Conservation (phyloP, 371 early-diverging fungal species). For the Cokeromyces recurvatus region DNA sequence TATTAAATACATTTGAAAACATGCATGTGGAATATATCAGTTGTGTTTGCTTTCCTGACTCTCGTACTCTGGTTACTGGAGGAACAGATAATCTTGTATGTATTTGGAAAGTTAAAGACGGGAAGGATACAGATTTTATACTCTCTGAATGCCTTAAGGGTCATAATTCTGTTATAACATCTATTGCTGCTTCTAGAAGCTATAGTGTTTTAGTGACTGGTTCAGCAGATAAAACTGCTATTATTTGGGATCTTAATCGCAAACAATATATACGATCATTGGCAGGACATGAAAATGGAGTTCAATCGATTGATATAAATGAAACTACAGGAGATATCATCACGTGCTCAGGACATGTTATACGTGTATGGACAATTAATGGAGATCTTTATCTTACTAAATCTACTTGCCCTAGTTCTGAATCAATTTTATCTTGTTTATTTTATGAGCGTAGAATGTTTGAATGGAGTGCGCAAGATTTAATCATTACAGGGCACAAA, state of each 20-base stretch:
- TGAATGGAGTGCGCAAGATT: constrained; percentile 28
- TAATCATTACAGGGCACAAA: constrained; percentile 59
- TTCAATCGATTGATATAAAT: constrained; percentile 55
- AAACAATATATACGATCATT: constrained; percentile 62
- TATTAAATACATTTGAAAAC: constrained; percentile 64
- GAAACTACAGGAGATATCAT: constrained; percentile 68
- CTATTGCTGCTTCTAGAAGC: constrained; percentile 58
- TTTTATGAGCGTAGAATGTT: constrained; percentile 43
- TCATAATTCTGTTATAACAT: constrained; percentile 55
- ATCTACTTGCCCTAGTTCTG: constrained; percentile 50
- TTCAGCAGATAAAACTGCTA: constrained; percentile 65
- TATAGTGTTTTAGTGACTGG: constrained; percentile 69
- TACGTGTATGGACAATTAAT: constrained; percentile 71
- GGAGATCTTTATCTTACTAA: constrained; percentile 63
- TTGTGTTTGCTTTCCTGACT: constrained; percentile 60
- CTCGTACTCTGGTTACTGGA: constrained; percentile 67
- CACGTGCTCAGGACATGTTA: constrained; percentile 55
- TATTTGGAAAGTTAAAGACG: constrained; percentile 55
- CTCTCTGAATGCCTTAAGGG: constrained; percentile 63
- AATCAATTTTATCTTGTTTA: constrained; percentile 52
- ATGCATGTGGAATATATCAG: constrained; percentile 69
- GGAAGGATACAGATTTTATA: constrained; percentile 42
- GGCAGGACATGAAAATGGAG: constrained; percentile 51
- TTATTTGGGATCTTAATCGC: constrained; percentile 76
- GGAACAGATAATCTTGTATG: constrained; percentile 70